Base-by-base conservation (phyloP, 2,329 filamentous ascomycete genomes). In the Aquanectria penicillioides region DNA sequence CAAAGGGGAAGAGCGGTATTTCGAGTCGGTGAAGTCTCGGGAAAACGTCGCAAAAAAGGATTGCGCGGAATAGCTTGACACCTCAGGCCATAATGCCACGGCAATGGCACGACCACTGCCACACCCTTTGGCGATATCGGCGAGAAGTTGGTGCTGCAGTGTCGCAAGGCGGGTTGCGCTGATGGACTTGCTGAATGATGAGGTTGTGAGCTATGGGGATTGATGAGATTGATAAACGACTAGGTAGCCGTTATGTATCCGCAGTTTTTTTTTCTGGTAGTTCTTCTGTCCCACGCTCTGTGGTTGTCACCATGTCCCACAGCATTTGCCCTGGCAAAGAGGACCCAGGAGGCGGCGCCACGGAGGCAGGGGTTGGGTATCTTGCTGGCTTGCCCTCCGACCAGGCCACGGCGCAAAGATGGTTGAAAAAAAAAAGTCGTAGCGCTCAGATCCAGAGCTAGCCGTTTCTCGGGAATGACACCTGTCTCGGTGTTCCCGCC, bases 1-100 rank as follows among this genome's bases (percentile, higher is more conserved):
- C 36, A 52, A 22, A 17, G 52, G 38, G 43, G 57, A 56, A 65
- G 46, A 50, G 60, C 57, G 62, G 64, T 58, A 46, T 59, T 54
- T 66, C 50, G 66, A 67, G 64, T 70, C 68, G 68, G 68, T 70
- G 62, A 70, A 70, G 66, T 66, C 59, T 69, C 66, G 68, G 68
- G 44, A 66, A 58, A 68, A 68, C 49, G 59, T 68, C 62, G 67
- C 59, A 56, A 40, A 60, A 53, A 41, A 67, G 46, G 29, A 38
- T 55, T 55, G 57, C 57, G 50, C 37, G 40, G 40, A 26, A 61
- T 46, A 46, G 41, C 44, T 57, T 20, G 43, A 54, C 51, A 61
- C 61, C 67, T 64, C 62, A 62, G 63, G 55, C 53, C 56, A 63
- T 50, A 12, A 31, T 28, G 44, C 51, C 48, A 41, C 31, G 38